Percentiles rank a stretch among this genome's conserved stretches.
phyloP scores from a whole-genome alignment of 1,284 basidiomycete species.

The Termitomyces sp. region DNA sequence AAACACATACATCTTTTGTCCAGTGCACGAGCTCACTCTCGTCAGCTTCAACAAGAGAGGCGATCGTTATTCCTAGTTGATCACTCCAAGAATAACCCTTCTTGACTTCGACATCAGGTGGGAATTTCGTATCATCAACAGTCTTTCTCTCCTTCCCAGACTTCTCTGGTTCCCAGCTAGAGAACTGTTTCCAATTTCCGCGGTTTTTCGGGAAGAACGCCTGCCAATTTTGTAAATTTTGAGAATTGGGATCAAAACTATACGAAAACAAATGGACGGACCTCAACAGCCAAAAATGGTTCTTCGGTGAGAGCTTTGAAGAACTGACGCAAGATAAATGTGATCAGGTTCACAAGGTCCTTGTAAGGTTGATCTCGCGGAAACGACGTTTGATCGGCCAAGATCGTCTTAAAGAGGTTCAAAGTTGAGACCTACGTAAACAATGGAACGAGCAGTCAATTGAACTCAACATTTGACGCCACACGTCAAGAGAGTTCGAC shows the following conservation, averaged over 20 bases:
- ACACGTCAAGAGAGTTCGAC: conserved; percentile 23
- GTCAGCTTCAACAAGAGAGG: conserved; percentile 64
- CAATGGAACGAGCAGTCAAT: conserved; percentile 12
- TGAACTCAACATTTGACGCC: conserved; percentile 12
- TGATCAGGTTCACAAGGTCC: conserved; percentile 79
- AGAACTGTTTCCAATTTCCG: conserved; percentile 80
- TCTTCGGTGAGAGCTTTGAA: conserved; percentile 85
- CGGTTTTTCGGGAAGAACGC: conserved; percentile 88
- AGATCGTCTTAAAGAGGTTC: conserved; percentile 77
- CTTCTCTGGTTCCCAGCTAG: conserved; percentile 69
- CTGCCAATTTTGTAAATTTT: conserved; percentile 33
- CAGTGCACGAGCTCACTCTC: conserved; percentile 68
- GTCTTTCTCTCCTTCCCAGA: conserved; percentile 35
- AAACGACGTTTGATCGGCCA: conserved; percentile 71
- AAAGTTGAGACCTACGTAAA: conserved; percentile 74
- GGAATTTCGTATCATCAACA: conserved; percentile 44
- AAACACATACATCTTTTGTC: conserved; percentile 65
- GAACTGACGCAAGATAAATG: conserved; percentile 83
- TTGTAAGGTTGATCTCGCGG: conserved; percentile 76
- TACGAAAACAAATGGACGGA: conserved; percentile 24
- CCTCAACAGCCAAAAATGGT: conserved; percentile 82
- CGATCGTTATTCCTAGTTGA: conserved; percentile 82
- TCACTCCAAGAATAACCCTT: conserved; percentile 88
- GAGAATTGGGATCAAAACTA: conserved; percentile 2
- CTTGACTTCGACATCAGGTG: conserved; percentile 76